Evolutionary conservation across 2,329 filamentous ascomycete species (phyloP), one percentile per base, ranked within the genome.

Genomic region (Trichocomaceae sp.): DNA sequence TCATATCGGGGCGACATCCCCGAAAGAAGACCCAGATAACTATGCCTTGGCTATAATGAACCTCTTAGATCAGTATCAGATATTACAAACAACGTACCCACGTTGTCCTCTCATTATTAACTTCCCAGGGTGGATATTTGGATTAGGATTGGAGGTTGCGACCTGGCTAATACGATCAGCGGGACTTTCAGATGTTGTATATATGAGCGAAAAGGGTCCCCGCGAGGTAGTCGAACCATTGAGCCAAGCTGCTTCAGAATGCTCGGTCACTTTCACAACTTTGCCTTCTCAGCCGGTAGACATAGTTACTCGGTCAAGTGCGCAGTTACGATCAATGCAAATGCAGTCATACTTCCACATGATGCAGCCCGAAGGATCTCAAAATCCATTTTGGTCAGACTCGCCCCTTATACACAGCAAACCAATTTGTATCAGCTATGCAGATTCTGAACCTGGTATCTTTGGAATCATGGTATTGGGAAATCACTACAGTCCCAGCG

Each of bases 331-430:
- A 46, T 72, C 74, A 19, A 83, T 84, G 80, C 80, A 83, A 58
- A 80, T 77, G 58, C 77, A 83, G 58, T 81, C 81, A 1, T 84
- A 84, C 62, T 84, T 84, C 64, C 82, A 84, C 62, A 61, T 68
- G 62, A 65, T 66, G 17, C 65, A 66, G 39, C 63, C 66, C 8
- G 57, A 52, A 31, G 61, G 62, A 39, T 44, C 64, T 20, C 60
- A 55, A 29, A 65, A 64, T 37, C 65, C 70, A 2, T 61, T 68
- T 3, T 84, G 79, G 78, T 68, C 69, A 22, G 61, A 70, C 3
- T 67, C 67, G 3, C 73, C 79, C 0, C 68, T 84, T 8, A 74
- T 73, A 7, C 66, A 66, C 10, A 65, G 70, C 19, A 66, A 69
- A 9, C 78, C 79, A 0, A 77, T 79, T 68, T 68, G 73, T 17